Conservation (phyloP, 2,329 filamentous ascomycete species). For the Xylariaceae sp. region DNA sequence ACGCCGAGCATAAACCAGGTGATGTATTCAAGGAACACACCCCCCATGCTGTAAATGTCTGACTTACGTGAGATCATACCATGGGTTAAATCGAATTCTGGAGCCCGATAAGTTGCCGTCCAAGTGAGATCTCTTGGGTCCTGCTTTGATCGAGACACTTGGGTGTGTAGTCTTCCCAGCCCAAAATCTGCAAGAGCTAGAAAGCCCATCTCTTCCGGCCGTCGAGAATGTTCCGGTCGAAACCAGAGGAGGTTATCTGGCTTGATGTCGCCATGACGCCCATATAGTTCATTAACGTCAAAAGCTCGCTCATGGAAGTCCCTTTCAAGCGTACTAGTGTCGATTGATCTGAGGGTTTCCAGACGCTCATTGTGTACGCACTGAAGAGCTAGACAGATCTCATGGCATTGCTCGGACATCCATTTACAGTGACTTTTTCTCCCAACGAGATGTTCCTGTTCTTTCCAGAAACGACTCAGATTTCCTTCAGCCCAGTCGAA, state of each 20-base stretch:
- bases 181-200: slow-evolving; percentile 42
- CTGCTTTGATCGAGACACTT: slow-evolving; percentile 35
- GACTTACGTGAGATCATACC: slow-evolving; percentile 38
- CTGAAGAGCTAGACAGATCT: slow-evolving; percentile 15
- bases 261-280: slow-evolving; percentile 41
- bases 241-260: slow-evolving; percentile 42
- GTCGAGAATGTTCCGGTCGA: background rate
- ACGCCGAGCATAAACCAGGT: slow-evolving; percentile 39
- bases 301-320: background rate
- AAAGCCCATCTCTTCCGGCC: slow-evolving; percentile 8
- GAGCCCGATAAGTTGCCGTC: slow-evolving; percentile 42
- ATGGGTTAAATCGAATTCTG: slow-evolving; percentile 37
- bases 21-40: slow-evolving; percentile 41
- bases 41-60: slow-evolving; percentile 43
- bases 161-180: slow-evolving; percentile 37
- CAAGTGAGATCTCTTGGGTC: slow-evolving; percentile 10
- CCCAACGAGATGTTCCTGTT: background rate
- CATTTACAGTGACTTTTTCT: slow-evolving; percentile 6
- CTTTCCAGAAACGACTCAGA: slow-evolving; percentile 21
- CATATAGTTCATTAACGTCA: slow-evolving; percentile 27
- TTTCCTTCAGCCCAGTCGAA: slow-evolving; percentile 26
- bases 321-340: background rate
- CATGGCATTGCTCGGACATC: slow-evolving; percentile 16
- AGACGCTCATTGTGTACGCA: slow-evolving; percentile 23
- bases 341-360: slow-evolving; percentile 3